Conservation (phyloP, 306 rosid genomes). For the Glycine tomentella region DNA sequence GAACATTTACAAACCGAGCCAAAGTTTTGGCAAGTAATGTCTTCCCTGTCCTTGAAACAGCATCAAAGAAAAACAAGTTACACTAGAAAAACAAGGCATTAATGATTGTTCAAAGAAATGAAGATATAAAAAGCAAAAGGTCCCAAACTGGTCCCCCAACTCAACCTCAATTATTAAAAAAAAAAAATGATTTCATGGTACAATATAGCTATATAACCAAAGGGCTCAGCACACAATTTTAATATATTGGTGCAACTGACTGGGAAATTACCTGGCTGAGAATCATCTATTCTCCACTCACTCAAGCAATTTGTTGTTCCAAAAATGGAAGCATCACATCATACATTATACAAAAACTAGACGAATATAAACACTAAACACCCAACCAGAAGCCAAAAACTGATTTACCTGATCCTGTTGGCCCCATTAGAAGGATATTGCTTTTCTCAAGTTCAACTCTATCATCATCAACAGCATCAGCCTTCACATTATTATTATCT, state of each 20-base stretch:
- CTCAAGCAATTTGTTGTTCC: slow-evolving; percentile 8
- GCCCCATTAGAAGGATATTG: slow-evolving; percentile 97
- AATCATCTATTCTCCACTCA: background rate
- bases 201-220: slow-evolving; percentile 15
- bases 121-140: slow-evolving; percentile 14
- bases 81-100: slow-evolving; percentile 47
- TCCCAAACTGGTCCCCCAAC: slow-evolving; percentile 27
- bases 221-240: background rate
- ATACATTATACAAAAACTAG: background rate
- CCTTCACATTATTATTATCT: slow-evolving; percentile 48
- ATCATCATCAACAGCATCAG: slow-evolving; percentile 66
- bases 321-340: background rate
- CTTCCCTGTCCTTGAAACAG: slow-evolving; percentile 99
- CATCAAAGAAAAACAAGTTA: slow-evolving; percentile 69
- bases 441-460: slow-evolving; percentile 96
- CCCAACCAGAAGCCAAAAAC: slow-evolving; percentile 18
- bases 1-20: slow-evolving; percentile 97
- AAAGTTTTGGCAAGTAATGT: slow-evolving; percentile 99
- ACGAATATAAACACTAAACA: background rate
- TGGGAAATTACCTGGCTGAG: background rate
- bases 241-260: slow-evolving; percentile 24
- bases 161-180: background rate
- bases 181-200: background rate
- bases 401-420: slow-evolving; percentile 96
- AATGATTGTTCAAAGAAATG: slow-evolving; percentile 22